Conservation (phyloP, 805 yeast genomes). For the Candida glaebosa region DNA sequence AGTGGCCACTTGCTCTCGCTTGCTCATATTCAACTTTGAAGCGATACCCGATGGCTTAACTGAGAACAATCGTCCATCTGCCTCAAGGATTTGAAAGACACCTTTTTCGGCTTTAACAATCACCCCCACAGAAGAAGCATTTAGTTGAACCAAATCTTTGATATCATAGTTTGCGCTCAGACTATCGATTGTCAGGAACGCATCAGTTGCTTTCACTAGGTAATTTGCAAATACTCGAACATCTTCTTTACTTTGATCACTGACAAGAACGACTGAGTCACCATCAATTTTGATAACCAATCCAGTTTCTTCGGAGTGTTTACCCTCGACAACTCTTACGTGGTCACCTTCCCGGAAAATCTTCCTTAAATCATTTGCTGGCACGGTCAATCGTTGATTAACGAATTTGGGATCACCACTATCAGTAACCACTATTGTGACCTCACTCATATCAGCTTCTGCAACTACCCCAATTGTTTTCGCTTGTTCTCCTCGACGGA, state of each 20-base stretch:
- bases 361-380: conserved; percentile 77
- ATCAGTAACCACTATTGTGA: conserved; percentile 47
- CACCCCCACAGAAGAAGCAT: conserved; percentile 83
- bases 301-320: conserved; percentile 91
- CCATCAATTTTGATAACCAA: conserved; percentile 78
- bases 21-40: conserved; percentile 61
- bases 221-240: conserved; percentile 91
- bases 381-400: conserved; percentile 70
- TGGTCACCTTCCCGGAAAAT: conserved; percentile 91
- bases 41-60: conserved; percentile 81
- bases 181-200: conserved; percentile 53
- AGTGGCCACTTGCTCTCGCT: conserved; percentile 76
- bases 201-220: conserved; percentile 86
- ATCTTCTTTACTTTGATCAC: conserved; percentile 86
- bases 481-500: conserved; percentile 89
- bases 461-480: conserved; percentile 80
- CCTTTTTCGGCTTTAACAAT: conserved; percentile 88
- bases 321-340: conserved; percentile 88
- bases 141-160: conserved; percentile 85
- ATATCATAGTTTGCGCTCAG: conserved; percentile 77
- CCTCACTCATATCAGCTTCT: conserved; percentile 56
- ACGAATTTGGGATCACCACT: conserved; percentile 55
- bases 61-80: conserved; percentile 72
- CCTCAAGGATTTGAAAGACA: conserved; percentile 71
- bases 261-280: conserved; percentile 84